Evolutionary conservation across 768 basidiomycete species (phyloP).

Genomic region (Lactarius vividus): DNA sequence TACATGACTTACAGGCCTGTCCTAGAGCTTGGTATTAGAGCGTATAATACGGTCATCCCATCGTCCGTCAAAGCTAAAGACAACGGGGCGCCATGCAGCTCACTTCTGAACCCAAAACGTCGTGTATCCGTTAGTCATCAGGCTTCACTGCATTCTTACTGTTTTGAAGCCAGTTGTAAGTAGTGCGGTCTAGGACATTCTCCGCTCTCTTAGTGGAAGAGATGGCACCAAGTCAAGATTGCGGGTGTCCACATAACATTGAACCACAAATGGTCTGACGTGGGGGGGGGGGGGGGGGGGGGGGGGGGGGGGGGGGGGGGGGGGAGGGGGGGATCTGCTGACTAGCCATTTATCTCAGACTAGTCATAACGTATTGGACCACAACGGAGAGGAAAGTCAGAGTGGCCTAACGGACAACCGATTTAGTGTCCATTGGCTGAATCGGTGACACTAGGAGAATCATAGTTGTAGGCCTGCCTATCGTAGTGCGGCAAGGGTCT

Average conservation of each 20-base stretch:
- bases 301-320: no score
- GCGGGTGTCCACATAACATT: neutral
- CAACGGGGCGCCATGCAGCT: neutral
- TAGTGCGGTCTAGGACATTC: neutral
- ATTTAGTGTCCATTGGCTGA: neutral
- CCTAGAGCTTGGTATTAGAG: neutral
- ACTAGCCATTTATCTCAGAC: neutral
- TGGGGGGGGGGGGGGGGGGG: no score
- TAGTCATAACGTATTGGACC: neutral
- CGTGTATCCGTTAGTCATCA: neutral
- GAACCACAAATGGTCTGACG: neutral
- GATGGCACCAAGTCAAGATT: neutral
- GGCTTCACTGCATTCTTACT: neutral
- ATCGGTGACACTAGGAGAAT: neutral
- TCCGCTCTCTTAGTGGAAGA: neutral
- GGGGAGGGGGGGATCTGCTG: no score
- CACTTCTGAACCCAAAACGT: neutral
- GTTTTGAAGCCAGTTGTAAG: neutral
- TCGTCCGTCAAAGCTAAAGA: neutral
- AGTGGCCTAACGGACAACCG: neutral
- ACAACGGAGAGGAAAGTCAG: neutral
- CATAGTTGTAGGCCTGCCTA: neutral
- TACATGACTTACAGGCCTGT: constrained; percentile 3
- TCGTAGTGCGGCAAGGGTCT: neutral
- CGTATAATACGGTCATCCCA: constrained; percentile 2